A percentile compares a stretch with the other conserved stretches of the same genome.
phyloP scores from a whole-genome alignment of 2,329 filamentous ascomycete genomes.

The Xylariaceae sp. region DNA sequence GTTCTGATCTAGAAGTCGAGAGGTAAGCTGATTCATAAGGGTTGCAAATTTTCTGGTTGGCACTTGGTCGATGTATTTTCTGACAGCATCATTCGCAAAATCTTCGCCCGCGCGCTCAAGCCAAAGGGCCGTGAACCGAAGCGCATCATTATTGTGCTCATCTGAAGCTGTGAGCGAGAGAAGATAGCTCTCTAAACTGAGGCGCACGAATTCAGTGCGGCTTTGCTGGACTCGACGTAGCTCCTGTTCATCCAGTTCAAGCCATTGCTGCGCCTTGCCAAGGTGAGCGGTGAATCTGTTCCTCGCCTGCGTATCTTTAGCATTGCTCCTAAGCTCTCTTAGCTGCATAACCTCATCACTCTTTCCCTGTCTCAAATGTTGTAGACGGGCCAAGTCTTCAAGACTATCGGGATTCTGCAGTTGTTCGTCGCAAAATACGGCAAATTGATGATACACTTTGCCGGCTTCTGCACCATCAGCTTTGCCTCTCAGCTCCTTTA shows the following conservation, averaged over 20 bases:
- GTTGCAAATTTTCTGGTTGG: conserved; percentile 89
- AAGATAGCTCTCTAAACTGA: conserved; percentile 91
- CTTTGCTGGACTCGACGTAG: conserved; percentile 74
- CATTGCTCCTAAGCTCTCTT: conserved; percentile 54
- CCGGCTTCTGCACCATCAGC: conserved; percentile 72
- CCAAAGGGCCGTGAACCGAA: conserved; percentile 94
- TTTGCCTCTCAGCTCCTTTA: conserved; percentile 73
- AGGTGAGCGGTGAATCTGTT: conserved; percentile 59
- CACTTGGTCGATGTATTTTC: conserved; percentile 66
- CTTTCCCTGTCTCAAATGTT: conserved; percentile 77
- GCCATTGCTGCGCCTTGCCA: conserved; percentile 78
- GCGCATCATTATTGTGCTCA: conserved; percentile 80
- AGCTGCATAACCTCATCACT: conserved; percentile 76
- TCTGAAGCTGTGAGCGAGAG: conserved; percentile 82
- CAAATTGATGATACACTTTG: conserved; percentile 91
- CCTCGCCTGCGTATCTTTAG: conserved; percentile 51
- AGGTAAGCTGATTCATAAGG: conserved; percentile 94
- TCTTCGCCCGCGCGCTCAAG: conserved; percentile 78
- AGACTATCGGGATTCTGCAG: conserved; percentile 80
- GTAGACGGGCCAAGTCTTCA: conserved; percentile 79
- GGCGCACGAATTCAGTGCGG: conserved; percentile 77
- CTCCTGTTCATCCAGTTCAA: conserved; percentile 86
- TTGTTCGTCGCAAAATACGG: conserved; percentile 91
- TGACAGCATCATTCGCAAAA: conserved; percentile 74
- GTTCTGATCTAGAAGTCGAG: conserved; percentile 73